A percentile compares a stretch with the other conserved stretches of the same genome.
Evolutionary conservation across 306 rosid genomes (phyloP).

Genomic region (Rubus idaeus): DNA sequence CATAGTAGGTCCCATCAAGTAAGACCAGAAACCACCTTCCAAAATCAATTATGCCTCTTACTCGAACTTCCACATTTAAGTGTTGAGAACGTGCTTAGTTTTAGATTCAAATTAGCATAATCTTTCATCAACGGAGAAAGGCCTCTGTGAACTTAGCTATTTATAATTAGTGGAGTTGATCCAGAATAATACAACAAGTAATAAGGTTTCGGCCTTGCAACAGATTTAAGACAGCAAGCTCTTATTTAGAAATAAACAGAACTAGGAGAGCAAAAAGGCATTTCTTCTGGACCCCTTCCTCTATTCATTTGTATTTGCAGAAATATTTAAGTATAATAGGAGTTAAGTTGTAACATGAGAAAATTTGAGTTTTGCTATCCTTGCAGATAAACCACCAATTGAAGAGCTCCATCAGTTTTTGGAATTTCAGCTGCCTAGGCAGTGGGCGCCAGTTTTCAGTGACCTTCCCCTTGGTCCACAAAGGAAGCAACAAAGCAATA

Average conservation of each 20-base stretch:
- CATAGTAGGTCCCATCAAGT: no score
- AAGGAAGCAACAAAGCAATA: slow-evolving; percentile 64
- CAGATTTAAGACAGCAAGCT: neutral
- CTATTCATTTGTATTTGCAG: neutral
- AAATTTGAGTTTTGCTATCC: slow-evolving; percentile 23
- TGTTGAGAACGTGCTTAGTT: neutral
- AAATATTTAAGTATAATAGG: neutral
- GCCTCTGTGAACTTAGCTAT: neutral
- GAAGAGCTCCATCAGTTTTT: slow-evolving; percentile 96
- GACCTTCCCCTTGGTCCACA: slow-evolving; percentile 99
- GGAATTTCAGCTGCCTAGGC: slow-evolving; percentile 97
- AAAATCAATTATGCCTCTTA: neutral
- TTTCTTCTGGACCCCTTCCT: neutral
- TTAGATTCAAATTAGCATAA: neutral
- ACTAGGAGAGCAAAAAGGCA: neutral
- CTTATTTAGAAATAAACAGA: neutral
- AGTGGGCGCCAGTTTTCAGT: slow-evolving; percentile 98
- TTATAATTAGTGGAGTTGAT: neutral
- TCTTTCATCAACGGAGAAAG: slow-evolving; percentile 5
- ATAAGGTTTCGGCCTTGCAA: neutral
- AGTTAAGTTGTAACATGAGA: neutral
- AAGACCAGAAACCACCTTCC: neutral
- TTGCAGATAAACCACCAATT: slow-evolving; percentile 89
- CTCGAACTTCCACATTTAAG: neutral
- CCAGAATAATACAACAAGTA: neutral